These are phyloP conservation scores for Calvatia gigantea DNA, from an alignment of 768 basidiomycete species.

Conservation along the genomic window DNA sequence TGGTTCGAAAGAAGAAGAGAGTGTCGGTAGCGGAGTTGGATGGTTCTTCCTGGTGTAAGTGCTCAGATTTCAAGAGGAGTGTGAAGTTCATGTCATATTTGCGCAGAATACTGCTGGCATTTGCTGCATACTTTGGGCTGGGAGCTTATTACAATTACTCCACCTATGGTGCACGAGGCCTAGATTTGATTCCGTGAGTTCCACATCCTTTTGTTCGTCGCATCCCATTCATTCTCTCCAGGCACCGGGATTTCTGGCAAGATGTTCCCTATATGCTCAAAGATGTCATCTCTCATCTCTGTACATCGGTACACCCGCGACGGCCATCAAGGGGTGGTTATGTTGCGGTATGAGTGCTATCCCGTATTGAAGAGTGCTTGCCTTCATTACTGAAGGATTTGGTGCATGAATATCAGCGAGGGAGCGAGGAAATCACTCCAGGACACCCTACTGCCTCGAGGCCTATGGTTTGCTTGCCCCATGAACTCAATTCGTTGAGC, in stretches of 20 bases:
- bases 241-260: constrained; percentile 88
- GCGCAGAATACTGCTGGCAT: constrained; percentile 58
- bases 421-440: neutral
- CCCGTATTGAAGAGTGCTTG: too few species aligned
- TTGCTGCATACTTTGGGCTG: constrained; percentile 67
- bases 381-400: neutral
- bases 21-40: constrained; percentile 71
- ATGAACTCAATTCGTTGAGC: too few species aligned
- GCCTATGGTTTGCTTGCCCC: neutral
- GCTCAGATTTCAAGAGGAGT: neutral
- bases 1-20: constrained; percentile 28
- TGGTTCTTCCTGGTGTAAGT: constrained; percentile 87
- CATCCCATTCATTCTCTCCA: constrained; percentile 25
- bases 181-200: constrained; percentile 81
- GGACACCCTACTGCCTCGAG: constrained; percentile 1
- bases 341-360: constrained; percentile 57
- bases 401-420: neutral
- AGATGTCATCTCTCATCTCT: constrained; percentile 76
- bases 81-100: constrained; percentile 2
- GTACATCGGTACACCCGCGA: constrained; percentile 67
- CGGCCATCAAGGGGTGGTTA: constrained; percentile 67
- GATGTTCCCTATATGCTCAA: constrained; percentile 85
- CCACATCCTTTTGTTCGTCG: neutral
- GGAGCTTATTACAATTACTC: constrained; percentile 89
- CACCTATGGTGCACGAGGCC: constrained; percentile 79